These are phyloP conservation scores for Ceriops zippeliana DNA, from an alignment of 345 rosid species.

Conservation along the genomic window DNA sequence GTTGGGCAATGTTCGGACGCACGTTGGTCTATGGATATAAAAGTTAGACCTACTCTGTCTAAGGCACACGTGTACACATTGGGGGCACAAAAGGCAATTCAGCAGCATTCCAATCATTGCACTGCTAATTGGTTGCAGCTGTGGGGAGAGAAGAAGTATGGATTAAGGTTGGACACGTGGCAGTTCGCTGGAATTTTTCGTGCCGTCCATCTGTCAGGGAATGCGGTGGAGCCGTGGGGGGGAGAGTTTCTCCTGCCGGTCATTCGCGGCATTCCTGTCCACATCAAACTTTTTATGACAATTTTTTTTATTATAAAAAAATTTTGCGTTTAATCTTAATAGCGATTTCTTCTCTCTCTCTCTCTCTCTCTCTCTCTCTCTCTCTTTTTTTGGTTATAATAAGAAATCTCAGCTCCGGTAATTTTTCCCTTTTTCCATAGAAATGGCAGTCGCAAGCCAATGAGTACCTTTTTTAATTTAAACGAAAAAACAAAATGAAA, in stretches of 20 bases:
- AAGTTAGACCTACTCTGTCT: no score
- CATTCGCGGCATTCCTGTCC: background rate
- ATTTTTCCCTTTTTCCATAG: no score
- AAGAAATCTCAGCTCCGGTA: no score
- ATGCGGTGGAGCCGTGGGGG: background rate
- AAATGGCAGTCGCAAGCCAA: no score
- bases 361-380: no score
- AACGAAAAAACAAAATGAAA: no score
- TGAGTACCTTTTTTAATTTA: no score
- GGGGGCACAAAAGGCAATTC: constrained; percentile 22
- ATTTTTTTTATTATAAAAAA: no score
- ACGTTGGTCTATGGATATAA: constrained; percentile 1
- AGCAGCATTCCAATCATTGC: constrained; percentile 31
- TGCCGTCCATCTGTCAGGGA: background rate
- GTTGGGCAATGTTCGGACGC: constrained; percentile 14
- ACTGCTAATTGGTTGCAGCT: constrained; percentile 11
- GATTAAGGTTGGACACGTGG: constrained; percentile 25
- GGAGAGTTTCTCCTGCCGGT: background rate
- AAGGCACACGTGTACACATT: constrained; percentile 13
- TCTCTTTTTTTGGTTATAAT: no score
- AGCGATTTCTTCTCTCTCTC: no score
- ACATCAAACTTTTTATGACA: no score
- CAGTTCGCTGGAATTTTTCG: constrained; percentile 17
- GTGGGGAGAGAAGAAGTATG: background rate
- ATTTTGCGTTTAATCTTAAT: no score